A percentile compares a stretch with the other conserved stretches of the same genome.
Conservation (phyloP, 164 flowering plant genomes). For the Brasenia schreberi region DNA sequence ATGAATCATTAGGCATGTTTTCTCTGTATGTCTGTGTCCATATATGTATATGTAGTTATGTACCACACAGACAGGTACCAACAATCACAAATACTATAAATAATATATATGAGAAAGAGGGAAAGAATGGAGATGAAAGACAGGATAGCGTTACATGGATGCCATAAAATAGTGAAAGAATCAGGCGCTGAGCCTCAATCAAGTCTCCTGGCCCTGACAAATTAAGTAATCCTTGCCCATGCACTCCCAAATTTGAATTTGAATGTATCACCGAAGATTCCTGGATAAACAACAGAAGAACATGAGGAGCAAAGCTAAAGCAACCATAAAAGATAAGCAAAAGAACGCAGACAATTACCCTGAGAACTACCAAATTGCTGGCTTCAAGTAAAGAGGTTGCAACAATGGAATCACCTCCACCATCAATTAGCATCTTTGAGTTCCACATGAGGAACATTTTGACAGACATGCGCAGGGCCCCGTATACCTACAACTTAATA, state of each 20-base stretch:
- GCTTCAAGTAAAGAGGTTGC: slow-evolving; percentile 93
- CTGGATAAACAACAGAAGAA: slow-evolving; percentile 21
- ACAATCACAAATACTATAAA: too few species aligned
- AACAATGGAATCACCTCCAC: slow-evolving; percentile 54
- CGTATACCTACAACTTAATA: slow-evolving; percentile 45
- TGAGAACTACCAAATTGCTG: slow-evolving; percentile 77
- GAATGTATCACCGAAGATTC: slow-evolving; percentile 86
- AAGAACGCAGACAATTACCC: slow-evolving; percentile 27
- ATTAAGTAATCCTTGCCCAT: slow-evolving; percentile 93
- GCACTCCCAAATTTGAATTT: slow-evolving; percentile 94
- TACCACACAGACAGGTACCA: too few species aligned
- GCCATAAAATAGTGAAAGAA: slow-evolving; percentile 78
- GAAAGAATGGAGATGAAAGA: background rate
- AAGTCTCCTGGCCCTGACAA: slow-evolving; percentile 83
- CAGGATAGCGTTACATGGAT: slow-evolving; percentile 55
- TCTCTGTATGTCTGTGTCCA: too few species aligned
- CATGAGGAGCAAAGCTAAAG: slow-evolving; percentile 4
- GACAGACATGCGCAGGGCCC: slow-evolving; percentile 92
- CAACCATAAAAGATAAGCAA: slow-evolving; percentile 4
- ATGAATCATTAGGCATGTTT: too few species aligned
- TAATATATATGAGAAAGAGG: too few species aligned
- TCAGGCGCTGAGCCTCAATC: slow-evolving; percentile 90
- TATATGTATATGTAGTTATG: too few species aligned
- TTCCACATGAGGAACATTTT: slow-evolving; percentile 90
- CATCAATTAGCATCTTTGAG: slow-evolving; percentile 77